phyloP scores from a whole-genome alignment of 345 rosid genomes.

The Passiflora organensis region DNA sequence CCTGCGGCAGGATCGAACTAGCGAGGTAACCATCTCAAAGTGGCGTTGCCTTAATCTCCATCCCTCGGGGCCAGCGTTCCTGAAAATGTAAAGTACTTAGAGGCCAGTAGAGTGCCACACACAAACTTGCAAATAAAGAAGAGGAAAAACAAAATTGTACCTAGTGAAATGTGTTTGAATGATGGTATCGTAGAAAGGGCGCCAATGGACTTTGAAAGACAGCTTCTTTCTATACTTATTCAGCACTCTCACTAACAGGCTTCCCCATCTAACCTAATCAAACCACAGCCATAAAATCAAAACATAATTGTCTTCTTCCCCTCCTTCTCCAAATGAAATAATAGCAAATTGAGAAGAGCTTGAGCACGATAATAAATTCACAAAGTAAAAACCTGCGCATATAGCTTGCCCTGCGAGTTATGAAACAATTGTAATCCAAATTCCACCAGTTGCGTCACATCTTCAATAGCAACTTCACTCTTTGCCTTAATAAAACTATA shows the following conservation, averaged over 20 bases:
- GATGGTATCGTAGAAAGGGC: slow-evolving; percentile 84
- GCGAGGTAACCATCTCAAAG: slow-evolving; percentile 79
- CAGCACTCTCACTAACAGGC: slow-evolving; percentile 63
- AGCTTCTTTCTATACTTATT: slow-evolving; percentile 74
- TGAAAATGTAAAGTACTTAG: slow-evolving; percentile 17
- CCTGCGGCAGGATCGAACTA: slow-evolving; percentile 76
- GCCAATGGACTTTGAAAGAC: slow-evolving; percentile 74
- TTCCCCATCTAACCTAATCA: slow-evolving; percentile 94
- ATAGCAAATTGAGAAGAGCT: too few relatives aligned
- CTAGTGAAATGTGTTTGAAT: slow-evolving; percentile 83
- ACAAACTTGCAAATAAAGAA: neutral
- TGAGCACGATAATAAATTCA: slow-evolving; percentile 4
- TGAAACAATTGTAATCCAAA: slow-evolving; percentile 68
- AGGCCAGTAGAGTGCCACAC: neutral
- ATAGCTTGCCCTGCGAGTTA: slow-evolving; percentile 64
- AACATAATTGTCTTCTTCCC: neutral
- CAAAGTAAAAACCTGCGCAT: slow-evolving; percentile 59
- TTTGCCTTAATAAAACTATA: slow-evolving; percentile 86
- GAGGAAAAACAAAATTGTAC: slow-evolving; percentile 26
- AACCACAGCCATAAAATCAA: slow-evolving; percentile 7
- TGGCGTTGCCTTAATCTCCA: slow-evolving; percentile 94
- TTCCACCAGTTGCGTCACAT: slow-evolving; percentile 60
- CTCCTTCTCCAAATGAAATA: too few relatives aligned
- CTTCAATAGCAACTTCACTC: slow-evolving; percentile 74
- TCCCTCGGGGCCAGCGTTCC: slow-evolving; percentile 97